Evolutionary conservation across 2,329 filamentous ascomycete species (phyloP), one percentile per base, ranked within the genome.

Genomic region (Endocalyx cinctus): DNA sequence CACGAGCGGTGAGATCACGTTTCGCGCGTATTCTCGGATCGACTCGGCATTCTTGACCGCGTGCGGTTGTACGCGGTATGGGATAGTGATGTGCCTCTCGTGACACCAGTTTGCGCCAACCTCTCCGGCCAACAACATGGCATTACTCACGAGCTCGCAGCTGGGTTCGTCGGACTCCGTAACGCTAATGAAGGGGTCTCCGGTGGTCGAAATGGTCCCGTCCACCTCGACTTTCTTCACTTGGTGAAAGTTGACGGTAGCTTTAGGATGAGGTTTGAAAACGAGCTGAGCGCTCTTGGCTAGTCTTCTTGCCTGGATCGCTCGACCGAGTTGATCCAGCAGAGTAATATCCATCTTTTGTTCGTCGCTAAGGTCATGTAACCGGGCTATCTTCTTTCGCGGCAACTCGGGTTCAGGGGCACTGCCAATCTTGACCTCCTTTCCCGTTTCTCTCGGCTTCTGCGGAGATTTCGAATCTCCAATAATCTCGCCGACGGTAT

Each of bases 81-180:
- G 75, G 17, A 78, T 64, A 22, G 77, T 71, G 32, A 84, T 72
- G 14, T 63, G 59, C 31, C 78, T 71, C 15, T 69, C 65, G 29
- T 64, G 50, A 48, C 77, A 81, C 75, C 77, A 84, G 18, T 62
- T 63, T 14, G 77, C 79, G 23, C 74, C 77, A 17, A 80, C 60
- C 47, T 81, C 69, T 34, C 76, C 77, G 10, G 77, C 79, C 4
- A 82, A 62, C 23, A 74, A 64, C 80, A 84, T 84, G 16, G 67
- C 46, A 35, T 65, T 63, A 36, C 60, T 58, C 25, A 77, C 69
- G 12, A 72, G 48, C 15, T 59, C 51, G 14, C 54, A 59, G 16
- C 51, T 56, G 7, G 46, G 44, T 13, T 23, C 31, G 22, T 37
- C 27, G 5, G 50, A 46, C 38, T 64, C 64, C 6, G 46, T 45